Evolutionary conservation across 345 rosid species (phyloP).

Genomic region (Aquilaria yunnanensis): DNA sequence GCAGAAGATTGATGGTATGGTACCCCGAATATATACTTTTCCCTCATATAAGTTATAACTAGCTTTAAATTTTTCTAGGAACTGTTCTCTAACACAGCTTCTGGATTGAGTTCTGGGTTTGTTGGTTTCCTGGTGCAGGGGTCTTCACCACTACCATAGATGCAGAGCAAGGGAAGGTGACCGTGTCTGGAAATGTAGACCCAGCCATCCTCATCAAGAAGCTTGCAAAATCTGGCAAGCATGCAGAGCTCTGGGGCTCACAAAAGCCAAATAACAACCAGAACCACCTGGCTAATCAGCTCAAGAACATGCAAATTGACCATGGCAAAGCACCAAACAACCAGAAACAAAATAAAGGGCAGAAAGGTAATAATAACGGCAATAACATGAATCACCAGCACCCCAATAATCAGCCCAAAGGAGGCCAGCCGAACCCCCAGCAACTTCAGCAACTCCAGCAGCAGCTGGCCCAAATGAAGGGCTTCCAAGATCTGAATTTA

Average conservation of each 20-base stretch:
- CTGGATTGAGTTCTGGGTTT: background rate
- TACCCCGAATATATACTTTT: background rate
- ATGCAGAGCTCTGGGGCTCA: slow-evolving; percentile 83
- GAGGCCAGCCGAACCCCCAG: slow-evolving; percentile 41
- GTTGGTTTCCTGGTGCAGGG: slow-evolving; percentile 32
- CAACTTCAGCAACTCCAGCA: slow-evolving; percentile 54
- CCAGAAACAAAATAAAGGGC: slow-evolving; percentile 26
- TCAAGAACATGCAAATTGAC: slow-evolving; percentile 73
- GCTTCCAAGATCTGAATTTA: slow-evolving; percentile 61
- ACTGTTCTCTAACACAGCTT: background rate
- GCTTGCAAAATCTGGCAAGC: slow-evolving; percentile 86
- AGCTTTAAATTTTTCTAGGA: too few species aligned
- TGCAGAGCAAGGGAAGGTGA: slow-evolving; percentile 82
- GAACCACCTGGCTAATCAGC: slow-evolving; percentile 49
- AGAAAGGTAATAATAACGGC: slow-evolving; percentile 40
- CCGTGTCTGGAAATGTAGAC: slow-evolving; percentile 70
- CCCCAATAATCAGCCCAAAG: slow-evolving; percentile 43
- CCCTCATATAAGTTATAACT: background rate
- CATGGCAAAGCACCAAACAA: slow-evolving; percentile 49
- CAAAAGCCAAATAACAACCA: slow-evolving; percentile 46
- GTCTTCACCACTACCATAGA: slow-evolving; percentile 71
- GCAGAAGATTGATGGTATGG: slow-evolving; percentile 86
- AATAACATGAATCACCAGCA: slow-evolving; percentile 8
- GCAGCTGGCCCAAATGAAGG: slow-evolving; percentile 64
- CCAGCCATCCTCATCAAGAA: slow-evolving; percentile 69